phyloP scores from a whole-genome alignment of 495 filamentous ascomycete species.

The Penicillium paradoxum region DNA sequence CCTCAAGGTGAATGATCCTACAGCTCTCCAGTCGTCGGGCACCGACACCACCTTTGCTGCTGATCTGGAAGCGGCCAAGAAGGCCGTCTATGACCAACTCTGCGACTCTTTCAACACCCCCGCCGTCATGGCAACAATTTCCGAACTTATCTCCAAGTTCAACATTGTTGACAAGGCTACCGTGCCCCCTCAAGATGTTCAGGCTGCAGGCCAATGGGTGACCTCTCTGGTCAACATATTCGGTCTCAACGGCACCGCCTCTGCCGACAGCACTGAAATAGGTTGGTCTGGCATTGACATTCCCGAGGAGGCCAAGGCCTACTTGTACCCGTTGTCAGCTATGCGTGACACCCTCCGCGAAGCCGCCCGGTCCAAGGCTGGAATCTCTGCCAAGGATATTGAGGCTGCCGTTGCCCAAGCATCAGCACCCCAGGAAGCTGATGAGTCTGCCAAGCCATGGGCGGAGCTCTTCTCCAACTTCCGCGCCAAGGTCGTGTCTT shows the following conservation, averaged over 20 bases:
- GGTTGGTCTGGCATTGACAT: conserved; percentile 79
- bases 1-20: conserved; percentile 56
- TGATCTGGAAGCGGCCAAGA: conserved; percentile 58
- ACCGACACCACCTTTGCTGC: conserved; percentile 30
- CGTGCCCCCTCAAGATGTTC: conserved; percentile 48
- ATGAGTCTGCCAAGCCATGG: conserved; percentile 34
- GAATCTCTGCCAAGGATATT: conserved; percentile 30
- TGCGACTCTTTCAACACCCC: conserved; percentile 89
- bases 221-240: conserved; percentile 80
- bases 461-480: conserved; percentile 34
- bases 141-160: conserved; percentile 65
- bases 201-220: conserved; percentile 68
- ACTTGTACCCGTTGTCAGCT: conserved; percentile 56
- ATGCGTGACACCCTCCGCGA: conserved; percentile 65
- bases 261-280: conserved; percentile 55
- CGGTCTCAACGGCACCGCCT: conserved; percentile 67
- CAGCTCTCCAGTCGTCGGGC: conserved; percentile 34
- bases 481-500: conserved; percentile 37
- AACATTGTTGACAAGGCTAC: conserved; percentile 63
- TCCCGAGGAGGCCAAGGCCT: conserved; percentile 56
- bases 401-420: conserved; percentile 26
- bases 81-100: conserved; percentile 60
- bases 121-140: conserved; percentile 66
- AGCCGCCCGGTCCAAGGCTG: conserved; percentile 43
- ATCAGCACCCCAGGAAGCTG: conserved; percentile 17